Base-by-base conservation (phyloP, 306 rosid species). In the Datisca glomerata region DNA sequence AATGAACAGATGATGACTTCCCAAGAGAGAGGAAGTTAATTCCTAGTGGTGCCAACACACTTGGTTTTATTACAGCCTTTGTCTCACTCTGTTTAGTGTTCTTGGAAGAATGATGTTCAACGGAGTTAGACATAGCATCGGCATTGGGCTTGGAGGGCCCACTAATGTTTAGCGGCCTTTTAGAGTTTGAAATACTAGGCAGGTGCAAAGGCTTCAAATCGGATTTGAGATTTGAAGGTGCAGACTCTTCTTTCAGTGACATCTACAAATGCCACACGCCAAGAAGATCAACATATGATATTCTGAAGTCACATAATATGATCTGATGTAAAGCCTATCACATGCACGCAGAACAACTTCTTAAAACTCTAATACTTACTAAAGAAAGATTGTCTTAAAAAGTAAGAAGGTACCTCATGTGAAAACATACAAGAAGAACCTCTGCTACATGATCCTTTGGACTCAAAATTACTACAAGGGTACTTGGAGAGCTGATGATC, bases 401-500 rank as follows among this genome's bases (percentile, higher is more conserved):
- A 24, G 44, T 34, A 45, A 56, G 42, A 36, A 43, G 21, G 42
- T 76, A 87, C 97, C 93, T 82, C 55, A 72, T 87, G 96, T 16
- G 93, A 76, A 60, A 79, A 79, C 73, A 82, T 8, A 56, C 97
- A 82, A 42, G 66, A 41, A 44, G 39, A 58, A 23, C 89, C 94
- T 74, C 87, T 79, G 62, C 16, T 14, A 70, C 97, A 87, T 55
- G 40, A 74, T 46, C 97, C 93, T 21, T 12, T 65, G 34, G 76
- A 63, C 19, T 38, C 68, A 63, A 79, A 67, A 24, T 71, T 74
- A 47, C 31, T 50, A 67, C 97, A 87, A 47, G 93, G 80, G 69
- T 87, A 82, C 59, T 76, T 87, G 32, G 76, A 79, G 46, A 87
- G 85, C 28, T 79, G 56, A 56, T 82, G 97, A 67, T 87, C 94